Conservation (phyloP, 768 basidiomycete species). For the Lactarius trivialis region DNA sequence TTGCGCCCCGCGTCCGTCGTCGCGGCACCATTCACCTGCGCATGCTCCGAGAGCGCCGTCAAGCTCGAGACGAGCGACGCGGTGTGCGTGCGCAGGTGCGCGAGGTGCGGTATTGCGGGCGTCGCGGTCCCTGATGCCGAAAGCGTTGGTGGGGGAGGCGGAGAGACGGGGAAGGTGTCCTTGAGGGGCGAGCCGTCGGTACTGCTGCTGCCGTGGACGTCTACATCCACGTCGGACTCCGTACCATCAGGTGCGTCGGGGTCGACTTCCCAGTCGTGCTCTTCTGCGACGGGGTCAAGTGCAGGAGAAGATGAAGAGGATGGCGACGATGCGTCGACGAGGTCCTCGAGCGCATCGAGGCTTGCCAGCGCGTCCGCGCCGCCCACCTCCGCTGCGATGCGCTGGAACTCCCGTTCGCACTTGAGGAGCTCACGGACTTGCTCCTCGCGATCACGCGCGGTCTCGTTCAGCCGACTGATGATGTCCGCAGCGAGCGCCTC, state of each 20-base stretch:
- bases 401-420: slow-evolving; percentile 72
- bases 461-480: slow-evolving; percentile 71
- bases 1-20: slow-evolving; percentile 82
- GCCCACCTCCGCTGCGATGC: slow-evolving; percentile 70
- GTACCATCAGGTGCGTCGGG: slow-evolving; percentile 30
- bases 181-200: slow-evolving; percentile 45
- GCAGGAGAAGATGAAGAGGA: slow-evolving; percentile 26
- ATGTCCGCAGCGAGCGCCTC: slow-evolving; percentile 70
- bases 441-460: slow-evolving; percentile 67
- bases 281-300: slow-evolving; percentile 30
- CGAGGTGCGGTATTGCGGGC: slow-evolving; percentile 55
- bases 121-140: slow-evolving; percentile 41
- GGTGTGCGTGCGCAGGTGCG: slow-evolving; percentile 67
- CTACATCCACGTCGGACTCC: slow-evolving; percentile 25
- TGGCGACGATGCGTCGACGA: slow-evolving; percentile 34
- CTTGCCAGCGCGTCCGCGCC: slow-evolving; percentile 66
- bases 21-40: slow-evolving; percentile 81
- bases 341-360: slow-evolving; percentile 53
- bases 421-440: slow-evolving; percentile 75
- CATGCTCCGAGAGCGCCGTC: slow-evolving; percentile 75
- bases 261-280: slow-evolving; percentile 58
- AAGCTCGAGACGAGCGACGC: slow-evolving; percentile 69
- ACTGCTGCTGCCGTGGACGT: slow-evolving; percentile 46
- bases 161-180: slow-evolving; percentile 43
- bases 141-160: slow-evolving; percentile 42